Percentiles rank a stretch among this genome's conserved stretches.
Conservation (phyloP, 129 eudicot genomes). For the Chrysanthemum makinoi region DNA sequence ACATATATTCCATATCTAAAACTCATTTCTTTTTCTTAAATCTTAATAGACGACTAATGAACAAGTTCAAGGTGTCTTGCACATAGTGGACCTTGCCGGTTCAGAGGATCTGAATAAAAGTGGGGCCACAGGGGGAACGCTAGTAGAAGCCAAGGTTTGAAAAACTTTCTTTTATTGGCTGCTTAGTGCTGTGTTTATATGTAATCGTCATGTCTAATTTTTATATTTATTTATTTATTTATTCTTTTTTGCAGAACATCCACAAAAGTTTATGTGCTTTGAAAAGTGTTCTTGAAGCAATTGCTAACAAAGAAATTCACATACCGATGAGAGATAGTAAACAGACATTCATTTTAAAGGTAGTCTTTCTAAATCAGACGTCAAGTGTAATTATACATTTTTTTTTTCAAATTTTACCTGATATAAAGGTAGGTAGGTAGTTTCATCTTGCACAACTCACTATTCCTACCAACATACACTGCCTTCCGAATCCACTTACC, state of each 20-base stretch:
- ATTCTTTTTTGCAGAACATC: conserved; percentile 38
- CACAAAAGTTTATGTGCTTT: conserved; percentile 58
- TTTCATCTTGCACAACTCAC: too few species aligned
- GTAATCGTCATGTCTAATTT: too few species aligned
- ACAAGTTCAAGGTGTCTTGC: conserved; percentile 55
- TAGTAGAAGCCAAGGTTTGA: conserved; percentile 63
- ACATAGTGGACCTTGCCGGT: conserved; percentile 68
- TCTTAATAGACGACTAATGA: conserved; percentile 50
- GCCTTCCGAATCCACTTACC: too few species aligned
- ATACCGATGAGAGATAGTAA: conserved; percentile 65
- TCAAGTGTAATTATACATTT: too few species aligned
- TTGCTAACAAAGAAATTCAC: conserved; percentile 67
- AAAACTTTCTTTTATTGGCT: too few species aligned
- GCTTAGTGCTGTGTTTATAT: background rate
- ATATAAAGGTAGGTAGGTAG: too few species aligned
- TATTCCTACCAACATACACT: too few species aligned
- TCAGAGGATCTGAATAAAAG: conserved; percentile 62
- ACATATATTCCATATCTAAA: background rate
- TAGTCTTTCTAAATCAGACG: background rate
- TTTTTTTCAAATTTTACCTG: too few species aligned
- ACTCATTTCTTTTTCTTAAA: background rate
- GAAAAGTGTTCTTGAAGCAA: conserved; percentile 59
- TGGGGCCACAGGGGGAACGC: conserved; percentile 58
- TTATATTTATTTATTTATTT: too few species aligned
- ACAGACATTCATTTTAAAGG: conserved; percentile 70